These are phyloP conservation scores for Syzygium syzygioides DNA, from an alignment of 441 rosid species.

Conservation along the genomic window DNA sequence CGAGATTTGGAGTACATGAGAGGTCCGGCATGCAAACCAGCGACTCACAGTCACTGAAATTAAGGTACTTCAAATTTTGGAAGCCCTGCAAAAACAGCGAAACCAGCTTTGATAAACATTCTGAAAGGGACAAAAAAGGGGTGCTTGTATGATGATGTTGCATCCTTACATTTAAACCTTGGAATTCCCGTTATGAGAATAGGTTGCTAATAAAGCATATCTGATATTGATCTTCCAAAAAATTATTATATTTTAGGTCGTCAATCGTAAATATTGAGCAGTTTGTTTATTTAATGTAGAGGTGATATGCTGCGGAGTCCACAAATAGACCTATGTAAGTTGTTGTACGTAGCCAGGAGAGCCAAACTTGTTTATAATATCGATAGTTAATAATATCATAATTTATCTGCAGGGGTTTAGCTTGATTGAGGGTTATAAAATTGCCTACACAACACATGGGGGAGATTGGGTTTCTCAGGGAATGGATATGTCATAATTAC, in stretches of 20 bases:
- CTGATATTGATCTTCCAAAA: too few species aligned
- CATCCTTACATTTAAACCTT: too few species aligned
- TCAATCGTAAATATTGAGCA: too few species aligned
- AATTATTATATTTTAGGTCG: too few species aligned
- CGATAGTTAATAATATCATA: background rate
- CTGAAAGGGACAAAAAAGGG: too few species aligned
- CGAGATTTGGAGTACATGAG: background rate
- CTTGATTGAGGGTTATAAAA: background rate
- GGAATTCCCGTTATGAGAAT: too few species aligned
- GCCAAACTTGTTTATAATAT: background rate
- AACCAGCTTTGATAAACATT: background rate
- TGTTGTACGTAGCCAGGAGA: too few species aligned
- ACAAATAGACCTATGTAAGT: too few species aligned
- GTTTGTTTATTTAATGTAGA: too few species aligned
- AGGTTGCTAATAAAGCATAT: too few species aligned
- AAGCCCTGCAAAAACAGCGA: background rate
- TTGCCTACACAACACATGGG: background rate
- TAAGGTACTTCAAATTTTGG: background rate
- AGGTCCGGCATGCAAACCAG: background rate
- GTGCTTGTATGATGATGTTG: too few species aligned
- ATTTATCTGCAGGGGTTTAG: background rate
- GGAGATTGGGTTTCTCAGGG: background rate
- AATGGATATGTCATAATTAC: background rate
- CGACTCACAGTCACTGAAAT: background rate
- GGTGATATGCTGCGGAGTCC: too few species aligned